Conservation (phyloP, 1,284 basidiomycete species). For the Boletus sp. region DNA sequence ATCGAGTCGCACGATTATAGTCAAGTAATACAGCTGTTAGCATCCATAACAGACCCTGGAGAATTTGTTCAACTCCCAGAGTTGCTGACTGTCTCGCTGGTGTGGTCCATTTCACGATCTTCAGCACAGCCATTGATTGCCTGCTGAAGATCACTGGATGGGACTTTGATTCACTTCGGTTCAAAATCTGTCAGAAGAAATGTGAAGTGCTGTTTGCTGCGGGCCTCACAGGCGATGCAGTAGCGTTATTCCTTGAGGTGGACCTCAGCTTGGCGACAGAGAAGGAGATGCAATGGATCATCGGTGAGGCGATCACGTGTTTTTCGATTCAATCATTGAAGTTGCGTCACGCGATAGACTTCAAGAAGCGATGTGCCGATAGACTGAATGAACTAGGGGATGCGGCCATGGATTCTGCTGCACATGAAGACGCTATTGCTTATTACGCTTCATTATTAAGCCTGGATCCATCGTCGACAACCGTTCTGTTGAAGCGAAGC, state of each 20-base stretch:
- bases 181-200: constrained; percentile 12
- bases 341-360: constrained; percentile 12
- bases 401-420: constrained; percentile 5
- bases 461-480: constrained; percentile 12
- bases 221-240: constrained; percentile 8
- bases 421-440: constrained; percentile 16
- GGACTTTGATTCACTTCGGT: constrained; percentile 17
- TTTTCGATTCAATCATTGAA: background rate
- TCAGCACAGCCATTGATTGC: constrained; percentile 6
- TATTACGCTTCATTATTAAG: constrained; percentile 16
- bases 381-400: constrained; percentile 20
- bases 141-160: constrained; percentile 23
- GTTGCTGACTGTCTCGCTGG: constrained; percentile 26
- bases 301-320: constrained; percentile 1
- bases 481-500: constrained; percentile 20
- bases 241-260: constrained; percentile 13
- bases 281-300: constrained; percentile 12
- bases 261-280: background rate
- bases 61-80: constrained; percentile 13
- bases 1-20: constrained; percentile 18
- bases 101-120: constrained; percentile 3
- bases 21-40: constrained; percentile 13
- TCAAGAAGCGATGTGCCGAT: constrained; percentile 14
- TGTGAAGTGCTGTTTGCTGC: constrained; percentile 22
- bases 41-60: constrained; percentile 11